Percentiles rank a stretch among this genome's conserved stretches.
Evolutionary conservation across 1,284 basidiomycete genomes (phyloP).

Genomic region (Pulveroboletus sp.): DNA sequence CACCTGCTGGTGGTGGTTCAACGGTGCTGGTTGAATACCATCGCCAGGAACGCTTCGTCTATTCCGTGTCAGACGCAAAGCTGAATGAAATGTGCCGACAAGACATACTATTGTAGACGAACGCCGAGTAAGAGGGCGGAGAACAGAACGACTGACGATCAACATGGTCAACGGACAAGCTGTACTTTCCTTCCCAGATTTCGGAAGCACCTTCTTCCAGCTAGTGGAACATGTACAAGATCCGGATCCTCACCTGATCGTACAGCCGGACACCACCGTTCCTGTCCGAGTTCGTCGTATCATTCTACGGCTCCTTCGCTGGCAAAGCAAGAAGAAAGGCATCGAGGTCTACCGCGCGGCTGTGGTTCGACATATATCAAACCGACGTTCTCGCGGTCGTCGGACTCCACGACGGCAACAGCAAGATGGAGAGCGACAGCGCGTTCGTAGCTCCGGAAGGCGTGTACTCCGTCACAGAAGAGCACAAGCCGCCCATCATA

Average conservation of each 20-base stretch:
- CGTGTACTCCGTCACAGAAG: constrained; percentile 83
- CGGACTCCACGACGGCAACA: constrained; percentile 6
- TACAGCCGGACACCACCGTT: constrained; percentile 6
- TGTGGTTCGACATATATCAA: not conserved
- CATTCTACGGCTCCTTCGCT: not conserved
- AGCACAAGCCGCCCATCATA: constrained; percentile 64
- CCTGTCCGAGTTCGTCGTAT: not conserved
- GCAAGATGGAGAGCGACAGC: constrained; percentile 71
- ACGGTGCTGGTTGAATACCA: constrained; percentile 44
- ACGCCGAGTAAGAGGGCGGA: constrained; percentile 25
- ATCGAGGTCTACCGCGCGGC: not conserved
- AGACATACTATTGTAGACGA: constrained; percentile 25
- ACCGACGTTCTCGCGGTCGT: constrained; percentile 22
- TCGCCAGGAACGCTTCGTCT: constrained; percentile 31
- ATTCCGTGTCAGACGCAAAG: not conserved
- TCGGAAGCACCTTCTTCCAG: not conserved
- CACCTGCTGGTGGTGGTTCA: constrained; percentile 71
- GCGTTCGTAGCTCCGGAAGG: constrained; percentile 86
- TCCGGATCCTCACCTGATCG: constrained; percentile 22
- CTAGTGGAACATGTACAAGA: constrained; percentile 26
- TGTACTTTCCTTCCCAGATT: not conserved
- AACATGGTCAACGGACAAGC: constrained; percentile 28
- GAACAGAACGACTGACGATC: constrained; percentile 3
- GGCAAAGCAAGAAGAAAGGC: not conserved
- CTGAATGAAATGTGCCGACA: not conserved